A percentile compares a stretch with the other conserved stretches of the same genome.
phyloP scores from a whole-genome alignment of 768 basidiomycete species.

The Agaricus sinodeliciosus region DNA sequence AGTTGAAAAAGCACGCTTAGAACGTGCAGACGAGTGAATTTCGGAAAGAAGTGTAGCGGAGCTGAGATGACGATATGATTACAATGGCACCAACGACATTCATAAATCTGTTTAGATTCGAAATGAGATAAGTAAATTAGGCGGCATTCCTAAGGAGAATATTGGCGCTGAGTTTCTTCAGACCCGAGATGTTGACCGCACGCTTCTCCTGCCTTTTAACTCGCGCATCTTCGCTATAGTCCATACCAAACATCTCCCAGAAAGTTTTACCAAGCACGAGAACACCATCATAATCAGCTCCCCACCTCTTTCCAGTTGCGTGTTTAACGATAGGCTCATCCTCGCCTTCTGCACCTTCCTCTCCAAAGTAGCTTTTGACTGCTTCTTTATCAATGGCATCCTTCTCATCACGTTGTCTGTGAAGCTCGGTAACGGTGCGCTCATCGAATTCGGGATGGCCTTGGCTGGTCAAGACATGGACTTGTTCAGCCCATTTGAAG shows the following conservation, averaged over 20 bases:
- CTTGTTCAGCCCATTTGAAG: slow-evolving; percentile 22
- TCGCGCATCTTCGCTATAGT: not conserved
- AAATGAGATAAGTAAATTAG: too few relatives aligned
- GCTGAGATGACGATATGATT: too few relatives aligned
- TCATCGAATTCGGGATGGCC: slow-evolving; percentile 88
- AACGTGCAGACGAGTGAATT: too few relatives aligned
- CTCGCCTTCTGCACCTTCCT: not conserved
- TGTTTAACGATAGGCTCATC: not conserved
- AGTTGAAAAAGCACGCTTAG: too few relatives aligned
- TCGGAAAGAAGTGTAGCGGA: too few relatives aligned
- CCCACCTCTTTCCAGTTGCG: slow-evolving; percentile 7
- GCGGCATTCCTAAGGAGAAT: too few relatives aligned
- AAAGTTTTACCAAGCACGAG: slow-evolving; percentile 32
- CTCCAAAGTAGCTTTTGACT: not conserved
- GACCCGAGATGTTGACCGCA: too few relatives aligned
- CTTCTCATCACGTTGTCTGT: slow-evolving; percentile 24
- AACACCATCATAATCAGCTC: slow-evolving; percentile 44
- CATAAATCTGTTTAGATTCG: too few relatives aligned
- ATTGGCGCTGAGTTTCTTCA: too few relatives aligned
- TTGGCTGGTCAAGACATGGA: slow-evolving; percentile 81
- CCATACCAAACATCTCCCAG: slow-evolving; percentile 38
- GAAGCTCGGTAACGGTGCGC: slow-evolving; percentile 45
- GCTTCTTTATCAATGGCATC: slow-evolving; percentile 21
- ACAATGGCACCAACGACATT: too few relatives aligned
- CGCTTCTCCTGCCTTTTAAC: too few relatives aligned